Evolutionary conservation across 2,329 filamentous ascomycete genomes (phyloP), one percentile per base, ranked within the genome.

Genomic region (Aspergillus sp.): DNA sequence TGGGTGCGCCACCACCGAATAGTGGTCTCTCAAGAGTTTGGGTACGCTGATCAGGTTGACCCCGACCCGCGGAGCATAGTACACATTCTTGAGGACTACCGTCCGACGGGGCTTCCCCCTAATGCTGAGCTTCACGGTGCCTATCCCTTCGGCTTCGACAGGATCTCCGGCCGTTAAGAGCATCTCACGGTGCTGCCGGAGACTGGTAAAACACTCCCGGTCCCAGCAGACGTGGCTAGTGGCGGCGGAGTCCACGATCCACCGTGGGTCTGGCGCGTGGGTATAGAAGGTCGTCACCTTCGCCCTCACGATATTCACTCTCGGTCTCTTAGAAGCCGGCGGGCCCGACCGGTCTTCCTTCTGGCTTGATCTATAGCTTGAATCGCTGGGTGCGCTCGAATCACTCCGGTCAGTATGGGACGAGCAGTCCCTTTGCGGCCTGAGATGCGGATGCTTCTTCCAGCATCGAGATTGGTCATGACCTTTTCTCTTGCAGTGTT

Each of bases 221-320:
- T 47, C 45, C 45, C 31, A 47, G 45, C 31, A 47, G 45, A 47
- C 17, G 45, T 34, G 45, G 45, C 45, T 34, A 36, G 45, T 47
- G 16, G 45, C 31, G 16, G 45, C 45, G 16, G 25, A 47, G 45
- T 47, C 45, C 45, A 47, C 31, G 31, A 47, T 47, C 45, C 45
- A 47, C 45, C 31, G 17, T 47, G n/a, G 25, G 45, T 47, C 45
- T 36, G 45, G 25, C 45, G 19, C 31, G 31, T 47, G 43, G 45
- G 45, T 47, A 36, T 47, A 47, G 29, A 47, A 36, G 25, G 45
- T 47, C n/a, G 31, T 47, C 45, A 47, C 45, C 45, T 36, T 47
- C 31, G 31, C 45, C 29, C 45, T 47, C 17, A 45, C 17, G 23
- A 43, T 45, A 45, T 45, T 45, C 16, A 47, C 29, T 21, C 45